A percentile compares a stretch with the other conserved stretches of the same genome.
phyloP scores from a whole-genome alignment of 2,329 filamentous ascomycete genomes.

The Pseudomassariella vexata region DNA sequence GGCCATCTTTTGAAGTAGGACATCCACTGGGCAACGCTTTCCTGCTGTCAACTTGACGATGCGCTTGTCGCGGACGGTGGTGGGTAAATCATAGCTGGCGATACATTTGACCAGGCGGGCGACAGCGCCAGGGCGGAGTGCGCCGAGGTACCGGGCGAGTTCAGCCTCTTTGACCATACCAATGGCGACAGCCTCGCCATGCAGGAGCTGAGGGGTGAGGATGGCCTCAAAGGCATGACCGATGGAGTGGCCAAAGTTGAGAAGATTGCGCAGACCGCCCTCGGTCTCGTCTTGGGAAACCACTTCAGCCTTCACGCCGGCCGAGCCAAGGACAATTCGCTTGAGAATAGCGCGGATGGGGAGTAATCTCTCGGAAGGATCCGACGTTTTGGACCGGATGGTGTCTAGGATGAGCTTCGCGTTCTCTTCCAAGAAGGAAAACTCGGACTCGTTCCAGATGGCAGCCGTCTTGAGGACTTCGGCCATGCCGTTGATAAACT shows the following conservation, averaged over 20 bases:
- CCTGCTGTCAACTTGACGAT: slow-evolving; percentile 78
- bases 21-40: slow-evolving; percentile 81
- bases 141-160: slow-evolving; percentile 79
- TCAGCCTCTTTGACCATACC: slow-evolving; percentile 99
- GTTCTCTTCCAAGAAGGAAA: slow-evolving; percentile 76
- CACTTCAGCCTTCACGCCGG: slow-evolving; percentile 88
- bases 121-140: slow-evolving; percentile 80
- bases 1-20: slow-evolving; percentile 86
- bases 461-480: slow-evolving; percentile 97
- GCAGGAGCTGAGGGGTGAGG: slow-evolving; percentile 87
- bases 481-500: slow-evolving; percentile 98
- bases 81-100: slow-evolving; percentile 86
- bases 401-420: slow-evolving; percentile 70
- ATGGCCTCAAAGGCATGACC: slow-evolving; percentile 96
- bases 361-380: slow-evolving; percentile 53
- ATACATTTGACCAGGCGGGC: slow-evolving; percentile 89
- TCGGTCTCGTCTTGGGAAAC: slow-evolving; percentile 94
- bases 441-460: slow-evolving; percentile 89
- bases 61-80: slow-evolving; percentile 75
- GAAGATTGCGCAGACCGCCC: slow-evolving; percentile 83
- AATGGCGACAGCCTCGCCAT: slow-evolving; percentile 93
- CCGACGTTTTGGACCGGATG: slow-evolving; percentile 55
- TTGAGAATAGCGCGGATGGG: slow-evolving; percentile 67
- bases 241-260: slow-evolving; percentile 98
- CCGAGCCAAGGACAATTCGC: slow-evolving; percentile 80